A percentile compares a stretch with the other conserved stretches of the same genome.
phyloP scores from a whole-genome alignment of 495 filamentous ascomycete genomes.

The Talaromyces trachyspermus region DNA sequence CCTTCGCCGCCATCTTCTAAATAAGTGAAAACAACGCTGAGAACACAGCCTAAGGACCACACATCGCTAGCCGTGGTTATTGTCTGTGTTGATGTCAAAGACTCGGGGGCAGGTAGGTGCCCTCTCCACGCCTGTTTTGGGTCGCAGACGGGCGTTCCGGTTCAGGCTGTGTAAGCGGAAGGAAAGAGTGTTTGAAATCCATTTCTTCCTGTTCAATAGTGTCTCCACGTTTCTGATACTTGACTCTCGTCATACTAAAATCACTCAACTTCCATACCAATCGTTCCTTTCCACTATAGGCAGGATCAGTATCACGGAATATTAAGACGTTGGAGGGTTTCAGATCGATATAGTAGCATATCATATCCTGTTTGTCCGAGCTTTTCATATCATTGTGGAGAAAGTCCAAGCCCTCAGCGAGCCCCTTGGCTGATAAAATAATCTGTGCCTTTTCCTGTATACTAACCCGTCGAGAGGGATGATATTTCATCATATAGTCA shows the following conservation, averaged over 20 bases:
- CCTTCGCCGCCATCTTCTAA: constrained; percentile 21
- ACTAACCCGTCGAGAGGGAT: constrained; percentile 1
- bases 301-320: constrained; percentile 19
- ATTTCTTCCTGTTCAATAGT: constrained; percentile 10
- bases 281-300: constrained; percentile 1
- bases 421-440: constrained; percentile 19
- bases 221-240: constrained; percentile 10
- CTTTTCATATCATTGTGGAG: constrained; percentile 26
- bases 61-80: constrained; percentile 28
- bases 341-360: constrained; percentile 32
- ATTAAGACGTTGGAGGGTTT: constrained; percentile 31
- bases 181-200: constrained; percentile 6
- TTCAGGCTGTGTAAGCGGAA: background rate
- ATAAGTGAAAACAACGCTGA: constrained; percentile 28
- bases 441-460: constrained; percentile 17
- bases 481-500: constrained; percentile 20
- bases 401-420: constrained; percentile 27
- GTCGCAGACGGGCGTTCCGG: constrained; percentile 15
- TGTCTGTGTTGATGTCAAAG: constrained; percentile 10
- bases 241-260: constrained; percentile 30
- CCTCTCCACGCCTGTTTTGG: constrained; percentile 13
- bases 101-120: constrained; percentile 29
- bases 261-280: constrained; percentile 33
- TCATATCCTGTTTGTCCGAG: constrained; percentile 14
- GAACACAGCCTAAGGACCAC: constrained; percentile 29